phyloP scores from a whole-genome alignment of 2,329 filamentous ascomycete genomes.

The Aspergillus ibericus region DNA sequence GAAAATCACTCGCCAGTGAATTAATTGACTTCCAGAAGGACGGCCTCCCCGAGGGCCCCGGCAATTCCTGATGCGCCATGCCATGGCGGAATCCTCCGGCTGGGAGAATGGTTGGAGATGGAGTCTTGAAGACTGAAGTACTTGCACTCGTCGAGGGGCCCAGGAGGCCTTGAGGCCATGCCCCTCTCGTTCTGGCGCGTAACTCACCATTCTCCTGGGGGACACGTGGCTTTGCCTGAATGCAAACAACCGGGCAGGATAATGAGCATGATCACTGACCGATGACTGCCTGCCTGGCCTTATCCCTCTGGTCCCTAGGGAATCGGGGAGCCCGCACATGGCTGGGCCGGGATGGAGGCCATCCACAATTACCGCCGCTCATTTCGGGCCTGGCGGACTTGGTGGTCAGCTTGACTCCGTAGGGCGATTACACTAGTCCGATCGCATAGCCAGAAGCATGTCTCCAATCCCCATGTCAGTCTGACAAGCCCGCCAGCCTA shows the following conservation, averaged over 20 bases:
- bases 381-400: not conserved
- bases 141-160: not conserved
- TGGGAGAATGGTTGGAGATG: conserved; percentile 8
- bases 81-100: conserved; percentile 3
- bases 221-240: conserved; percentile 23
- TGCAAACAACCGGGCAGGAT: conserved; percentile 16
- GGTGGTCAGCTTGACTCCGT: conserved; percentile 15
- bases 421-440: not conserved
- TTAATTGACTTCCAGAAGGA: not conserved
- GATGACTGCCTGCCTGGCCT: no score
- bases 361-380: not conserved
- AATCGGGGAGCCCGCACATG: not conserved
- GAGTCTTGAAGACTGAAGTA: conserved; percentile 6
- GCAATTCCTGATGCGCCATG: conserved; percentile 13
- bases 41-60: not conserved
- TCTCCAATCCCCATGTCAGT: conserved; percentile 9
- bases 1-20: not conserved
- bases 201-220: conserved; percentile 9
- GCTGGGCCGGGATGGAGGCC: not conserved
- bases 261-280: no score
- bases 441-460: conserved; percentile 10
- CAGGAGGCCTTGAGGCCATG: not conserved
- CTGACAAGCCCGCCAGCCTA: conserved; percentile 10
- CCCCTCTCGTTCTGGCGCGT: conserved; percentile 20
- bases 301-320: not conserved